Base-by-base conservation (phyloP, 2,329 filamentous ascomycete species). In the Monosporascus sp. region DNA sequence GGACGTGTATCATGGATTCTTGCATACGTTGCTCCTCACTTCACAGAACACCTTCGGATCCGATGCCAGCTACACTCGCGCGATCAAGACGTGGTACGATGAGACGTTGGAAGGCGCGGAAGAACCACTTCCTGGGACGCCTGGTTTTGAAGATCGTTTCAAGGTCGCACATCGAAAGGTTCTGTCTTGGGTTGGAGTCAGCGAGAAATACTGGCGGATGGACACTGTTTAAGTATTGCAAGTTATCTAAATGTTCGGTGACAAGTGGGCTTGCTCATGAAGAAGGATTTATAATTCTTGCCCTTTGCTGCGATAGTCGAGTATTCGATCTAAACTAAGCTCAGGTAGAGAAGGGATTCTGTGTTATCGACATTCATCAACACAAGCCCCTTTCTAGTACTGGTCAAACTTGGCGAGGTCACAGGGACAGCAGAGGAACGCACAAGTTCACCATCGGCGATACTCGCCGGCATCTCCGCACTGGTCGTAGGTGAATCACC, bases 121-220 rank as follows among this genome's bases (percentile, higher is more conserved):
- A 3, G 56, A 54, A 11, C 46, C 49, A 6, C 43, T 11, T 49
- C 52, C 56, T 20, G 58, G 58, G 7, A 59, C 49, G 1, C 41
- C 52, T 27, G 57, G 50, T 47, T 69, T 68, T 45, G 53, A 37
- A 16, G 49, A 50, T 41, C 54, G 53, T 31, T 68, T 65, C 51
- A 54, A 52, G 20, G 45, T 49, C 3, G 57, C 60, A n/a, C 64
- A 68, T 55, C 46, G 22, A 43, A 62, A 52, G 52, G 26, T 68
- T 31, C 43, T 66, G 44, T 52, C 47, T 1, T 69, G 67, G 68
- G 66, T 60, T 4, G 59, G 53, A 5, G 55, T 66, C 19, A 52
- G 51, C 17, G 26, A 44, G 40, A 31, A 48, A 27, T 40, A 49
- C 48, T 52, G 20, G 40, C 16, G 41, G 50, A 38, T 51, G 11